A percentile compares a stretch with the other conserved stretches of the same genome.
These are phyloP conservation scores for Serendipita vermifera DNA, from an alignment of 768 basidiomycete genomes.

Conservation along the genomic window DNA sequence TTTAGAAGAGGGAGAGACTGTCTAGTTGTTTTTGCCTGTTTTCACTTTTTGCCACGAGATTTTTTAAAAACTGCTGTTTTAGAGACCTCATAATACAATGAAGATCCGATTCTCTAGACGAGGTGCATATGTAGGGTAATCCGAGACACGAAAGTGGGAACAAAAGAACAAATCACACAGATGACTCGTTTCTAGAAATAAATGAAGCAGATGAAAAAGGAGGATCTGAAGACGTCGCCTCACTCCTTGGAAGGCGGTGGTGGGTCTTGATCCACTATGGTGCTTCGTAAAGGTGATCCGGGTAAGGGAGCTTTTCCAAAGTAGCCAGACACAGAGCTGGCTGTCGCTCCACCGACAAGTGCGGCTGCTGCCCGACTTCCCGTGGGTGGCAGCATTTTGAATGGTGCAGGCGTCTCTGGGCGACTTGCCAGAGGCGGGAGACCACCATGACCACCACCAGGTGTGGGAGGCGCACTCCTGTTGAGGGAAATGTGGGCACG, in stretches of 20 bases:
- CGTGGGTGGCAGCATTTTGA: conserved; percentile 14
- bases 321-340: background rate
- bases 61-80: too few species aligned
- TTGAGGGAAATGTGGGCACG: conserved; percentile 90
- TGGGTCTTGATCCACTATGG: too few species aligned
- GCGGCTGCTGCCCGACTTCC: background rate
- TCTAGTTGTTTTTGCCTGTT: background rate
- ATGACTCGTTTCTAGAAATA: too few species aligned
- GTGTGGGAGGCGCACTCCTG: conserved; percentile 69
- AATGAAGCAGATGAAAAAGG: too few species aligned
- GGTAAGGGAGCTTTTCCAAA: background rate
- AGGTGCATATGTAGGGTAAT: too few species aligned
- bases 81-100: too few species aligned
- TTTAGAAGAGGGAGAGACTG: background rate
- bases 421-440: conserved; percentile 17
- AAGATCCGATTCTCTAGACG: too few species aligned
- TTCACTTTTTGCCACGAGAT: background rate
- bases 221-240: too few species aligned
- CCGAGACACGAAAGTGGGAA: too few species aligned
- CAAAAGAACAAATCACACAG: too few species aligned
- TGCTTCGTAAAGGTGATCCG: background rate
- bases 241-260: too few species aligned
- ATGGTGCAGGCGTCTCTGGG: conserved; percentile 24
- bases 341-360: background rate
- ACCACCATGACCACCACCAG: conserved; percentile 25